These are phyloP conservation scores for Solanum dulcamara DNA, from an alignment of 257 asterid species.

Conservation along the genomic window DNA sequence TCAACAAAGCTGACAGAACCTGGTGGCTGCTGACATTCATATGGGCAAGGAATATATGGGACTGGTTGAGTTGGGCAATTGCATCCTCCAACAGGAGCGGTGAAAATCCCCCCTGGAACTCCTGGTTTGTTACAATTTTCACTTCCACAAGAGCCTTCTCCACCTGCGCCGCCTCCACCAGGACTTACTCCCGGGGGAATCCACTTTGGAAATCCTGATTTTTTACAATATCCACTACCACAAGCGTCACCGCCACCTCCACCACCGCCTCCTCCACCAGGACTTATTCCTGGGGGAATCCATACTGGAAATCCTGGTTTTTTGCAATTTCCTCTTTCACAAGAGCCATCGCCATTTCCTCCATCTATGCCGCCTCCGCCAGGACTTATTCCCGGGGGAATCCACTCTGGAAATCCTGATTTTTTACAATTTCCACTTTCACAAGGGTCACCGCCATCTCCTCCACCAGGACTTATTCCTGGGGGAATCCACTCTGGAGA, in stretches of 20 bases:
- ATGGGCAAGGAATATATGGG: not conserved
- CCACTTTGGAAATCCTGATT: not conserved
- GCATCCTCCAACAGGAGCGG: not conserved
- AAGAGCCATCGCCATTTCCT: not conserved
- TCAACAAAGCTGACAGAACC: not conserved
- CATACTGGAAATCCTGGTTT: not conserved
- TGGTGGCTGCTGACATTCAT: not conserved
- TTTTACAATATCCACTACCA: not conserved
- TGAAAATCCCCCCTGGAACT: not conserved
- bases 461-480: not conserved
- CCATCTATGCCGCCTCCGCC: no score
- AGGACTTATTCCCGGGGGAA: no score
- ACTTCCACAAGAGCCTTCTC: not conserved
- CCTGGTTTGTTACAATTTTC: not conserved
- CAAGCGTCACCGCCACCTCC: not conserved
- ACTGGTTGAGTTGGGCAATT: not conserved
- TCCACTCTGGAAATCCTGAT: no score
- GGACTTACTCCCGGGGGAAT: not conserved
- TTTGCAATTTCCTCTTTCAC: not conserved
- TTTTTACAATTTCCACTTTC: no score
- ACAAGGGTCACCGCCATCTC: not conserved
- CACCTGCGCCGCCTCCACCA: not conserved
- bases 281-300: not conserved
- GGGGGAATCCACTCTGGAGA: no score
- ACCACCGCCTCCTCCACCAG: not conserved